phyloP scores from a whole-genome alignment of 257 asterid species.

The Solanum corneliomulleri region DNA sequence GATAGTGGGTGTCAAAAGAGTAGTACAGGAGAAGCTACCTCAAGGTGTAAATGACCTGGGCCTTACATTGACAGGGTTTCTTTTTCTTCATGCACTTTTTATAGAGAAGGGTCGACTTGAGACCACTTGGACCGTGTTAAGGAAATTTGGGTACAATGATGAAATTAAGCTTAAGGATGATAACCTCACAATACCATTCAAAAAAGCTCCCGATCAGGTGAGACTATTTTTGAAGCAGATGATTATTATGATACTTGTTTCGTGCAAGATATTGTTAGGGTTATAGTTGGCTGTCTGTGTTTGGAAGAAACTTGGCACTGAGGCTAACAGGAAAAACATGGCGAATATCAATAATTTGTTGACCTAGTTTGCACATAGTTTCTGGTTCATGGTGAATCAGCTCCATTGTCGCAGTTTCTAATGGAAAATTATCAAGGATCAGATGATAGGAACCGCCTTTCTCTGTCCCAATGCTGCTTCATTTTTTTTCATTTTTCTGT shows the following conservation, averaged over 20 bases:
- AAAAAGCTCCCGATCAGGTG: slow-evolving; percentile 91
- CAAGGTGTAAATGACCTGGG: slow-evolving; percentile 87
- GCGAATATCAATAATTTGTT: not conserved
- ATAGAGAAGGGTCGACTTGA: slow-evolving; percentile 88
- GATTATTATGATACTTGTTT: not conserved
- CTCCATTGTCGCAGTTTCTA: not conserved
- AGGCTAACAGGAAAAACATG: not conserved
- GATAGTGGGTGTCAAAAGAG: slow-evolving; percentile 77
- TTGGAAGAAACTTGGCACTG: not conserved
- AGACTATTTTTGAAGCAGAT: slow-evolving; percentile 12
- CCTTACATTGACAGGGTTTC: slow-evolving; percentile 84
- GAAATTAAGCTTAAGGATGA: slow-evolving; percentile 75
- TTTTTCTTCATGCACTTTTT: slow-evolving; percentile 85
- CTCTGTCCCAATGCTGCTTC: not conserved
- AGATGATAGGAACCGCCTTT: not conserved
- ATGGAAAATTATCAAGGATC: not conserved
- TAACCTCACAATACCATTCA: slow-evolving; percentile 51
- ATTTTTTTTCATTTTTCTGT: not conserved
- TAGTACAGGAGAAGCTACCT: slow-evolving; percentile 80
- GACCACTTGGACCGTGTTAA: slow-evolving; percentile 84
- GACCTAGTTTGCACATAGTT: not conserved
- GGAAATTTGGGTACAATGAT: slow-evolving; percentile 85
- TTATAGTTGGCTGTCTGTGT: not conserved
- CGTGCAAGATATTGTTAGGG: not conserved
- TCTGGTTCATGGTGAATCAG: not conserved